Conservation (phyloP, 1,139 yeast genomes). For the Yamadazyma spencermartinsiae region DNA sequence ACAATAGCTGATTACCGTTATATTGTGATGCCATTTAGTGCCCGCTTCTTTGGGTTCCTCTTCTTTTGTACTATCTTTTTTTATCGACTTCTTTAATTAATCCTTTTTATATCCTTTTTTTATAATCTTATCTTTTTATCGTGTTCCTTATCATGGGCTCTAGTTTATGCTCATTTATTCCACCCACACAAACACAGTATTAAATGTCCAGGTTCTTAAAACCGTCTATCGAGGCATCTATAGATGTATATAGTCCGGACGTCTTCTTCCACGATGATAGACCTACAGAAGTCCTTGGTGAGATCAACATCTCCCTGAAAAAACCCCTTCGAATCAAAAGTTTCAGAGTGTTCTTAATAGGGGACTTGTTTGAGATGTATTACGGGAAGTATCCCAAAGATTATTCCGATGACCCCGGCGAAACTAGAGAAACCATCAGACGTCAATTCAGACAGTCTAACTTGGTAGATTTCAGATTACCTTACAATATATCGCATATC, state of each 20-base stretch:
- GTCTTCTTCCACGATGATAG: neutral
- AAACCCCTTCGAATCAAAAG: conserved; percentile 1
- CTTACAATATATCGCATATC: neutral
- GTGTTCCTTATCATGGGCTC: too few relatives aligned
- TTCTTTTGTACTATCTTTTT: too few relatives aligned
- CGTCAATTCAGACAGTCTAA: conserved; percentile 1
- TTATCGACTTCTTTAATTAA: too few relatives aligned
- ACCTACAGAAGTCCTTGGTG: conserved; percentile 1
- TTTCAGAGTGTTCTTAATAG: conserved; percentile 1
- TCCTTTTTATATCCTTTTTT: too few relatives aligned
- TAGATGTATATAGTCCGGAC: neutral
- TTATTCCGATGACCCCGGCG: neutral
- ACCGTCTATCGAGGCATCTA: conserved; percentile 1
- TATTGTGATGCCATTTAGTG: too few relatives aligned
- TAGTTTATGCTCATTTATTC: too few relatives aligned
- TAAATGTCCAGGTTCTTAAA: neutral
- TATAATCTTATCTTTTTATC: too few relatives aligned
- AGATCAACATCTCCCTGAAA: neutral
- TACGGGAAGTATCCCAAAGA: conserved; percentile 3
- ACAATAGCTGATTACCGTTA: too few relatives aligned
- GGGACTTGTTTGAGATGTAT: conserved; percentile 4
- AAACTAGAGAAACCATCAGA: neutral
- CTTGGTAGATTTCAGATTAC: neutral
- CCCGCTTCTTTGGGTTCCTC: too few relatives aligned
- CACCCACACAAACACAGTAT: too few relatives aligned